Percentiles rank a stretch among this genome's conserved stretches.
Evolutionary conservation across 345 rosid species (phyloP).

Genomic region (Gossypium thurberi): DNA sequence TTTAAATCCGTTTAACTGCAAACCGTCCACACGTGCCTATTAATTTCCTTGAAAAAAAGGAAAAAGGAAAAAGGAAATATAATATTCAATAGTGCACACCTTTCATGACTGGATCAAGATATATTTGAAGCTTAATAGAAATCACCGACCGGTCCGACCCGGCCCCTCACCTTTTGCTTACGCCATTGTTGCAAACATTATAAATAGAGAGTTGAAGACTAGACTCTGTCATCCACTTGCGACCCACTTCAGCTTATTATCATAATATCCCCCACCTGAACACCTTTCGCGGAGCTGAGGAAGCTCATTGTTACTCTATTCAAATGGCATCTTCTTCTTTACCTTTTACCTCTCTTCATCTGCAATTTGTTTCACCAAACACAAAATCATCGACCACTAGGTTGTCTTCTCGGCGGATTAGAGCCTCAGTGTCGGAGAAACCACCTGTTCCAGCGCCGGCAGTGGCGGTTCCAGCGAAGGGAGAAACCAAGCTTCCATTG

Average conservation of each 20-base stretch:
- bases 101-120: neutral
- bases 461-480: neutral
- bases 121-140: neutral
- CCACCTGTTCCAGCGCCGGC: slow-evolving; percentile 12
- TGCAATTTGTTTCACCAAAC: neutral
- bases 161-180: neutral
- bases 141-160: neutral
- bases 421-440: slow-evolving; percentile 39
- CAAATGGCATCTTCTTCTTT: slow-evolving; percentile 8
- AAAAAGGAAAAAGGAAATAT: neutral
- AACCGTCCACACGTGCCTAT: too few species aligned
- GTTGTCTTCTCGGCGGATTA: slow-evolving; percentile 18
- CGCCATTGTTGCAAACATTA: neutral
- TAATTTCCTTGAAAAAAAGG: neutral
- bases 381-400: neutral
- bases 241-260: neutral
- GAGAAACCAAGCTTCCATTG: slow-evolving; percentile 39
- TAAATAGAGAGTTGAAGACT: neutral
- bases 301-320: neutral
- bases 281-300: neutral
- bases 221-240: neutral
- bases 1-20: too few species aligned
- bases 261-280: neutral
- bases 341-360: neutral
- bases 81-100: neutral